phyloP scores from a whole-genome alignment of 2,329 filamentous ascomycete genomes.

The Clarireedia monteithiana region DNA sequence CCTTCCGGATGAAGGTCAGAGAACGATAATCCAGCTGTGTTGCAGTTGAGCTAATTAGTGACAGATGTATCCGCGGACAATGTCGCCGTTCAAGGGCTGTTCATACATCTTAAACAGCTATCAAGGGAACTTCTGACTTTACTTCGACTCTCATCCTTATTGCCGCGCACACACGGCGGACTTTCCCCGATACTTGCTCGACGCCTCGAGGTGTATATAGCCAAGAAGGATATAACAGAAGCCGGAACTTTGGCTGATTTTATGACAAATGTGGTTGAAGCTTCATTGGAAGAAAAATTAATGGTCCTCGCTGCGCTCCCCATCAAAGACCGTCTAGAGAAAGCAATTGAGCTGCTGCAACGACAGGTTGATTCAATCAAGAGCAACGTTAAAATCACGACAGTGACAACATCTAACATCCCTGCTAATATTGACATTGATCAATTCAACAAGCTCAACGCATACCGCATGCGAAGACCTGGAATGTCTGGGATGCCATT shows the following conservation, averaged over 20 bases:
- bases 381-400: slow-evolving; percentile 77
- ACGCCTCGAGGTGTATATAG: slow-evolving; percentile 80
- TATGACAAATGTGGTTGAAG: slow-evolving; percentile 88
- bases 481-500: slow-evolving; percentile 21
- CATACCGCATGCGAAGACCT: slow-evolving; percentile 25
- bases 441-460: slow-evolving; percentile 40
- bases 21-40: not conserved
- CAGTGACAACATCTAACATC: slow-evolving; percentile 59
- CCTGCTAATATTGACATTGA: slow-evolving; percentile 53
- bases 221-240: slow-evolving; percentile 71
- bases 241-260: slow-evolving; percentile 88
- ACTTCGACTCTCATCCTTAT: slow-evolving; percentile 74
- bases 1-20: slow-evolving; percentile 60
- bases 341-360: slow-evolving; percentile 76
- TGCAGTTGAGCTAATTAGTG: not conserved
- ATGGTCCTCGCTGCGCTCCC: slow-evolving; percentile 76
- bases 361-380: slow-evolving; percentile 79
- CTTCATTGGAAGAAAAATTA: slow-evolving; percentile 84
- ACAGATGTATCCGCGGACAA: slow-evolving; percentile 40
- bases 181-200: slow-evolving; percentile 81
- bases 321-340: slow-evolving; percentile 68
- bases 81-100: slow-evolving; percentile 59
- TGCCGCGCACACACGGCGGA: slow-evolving; percentile 59
- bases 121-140: slow-evolving; percentile 82
- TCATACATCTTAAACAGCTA: slow-evolving; percentile 72